phyloP scores from a whole-genome alignment of 768 basidiomycete species.

The Tylopilus rubrobrunneus region DNA sequence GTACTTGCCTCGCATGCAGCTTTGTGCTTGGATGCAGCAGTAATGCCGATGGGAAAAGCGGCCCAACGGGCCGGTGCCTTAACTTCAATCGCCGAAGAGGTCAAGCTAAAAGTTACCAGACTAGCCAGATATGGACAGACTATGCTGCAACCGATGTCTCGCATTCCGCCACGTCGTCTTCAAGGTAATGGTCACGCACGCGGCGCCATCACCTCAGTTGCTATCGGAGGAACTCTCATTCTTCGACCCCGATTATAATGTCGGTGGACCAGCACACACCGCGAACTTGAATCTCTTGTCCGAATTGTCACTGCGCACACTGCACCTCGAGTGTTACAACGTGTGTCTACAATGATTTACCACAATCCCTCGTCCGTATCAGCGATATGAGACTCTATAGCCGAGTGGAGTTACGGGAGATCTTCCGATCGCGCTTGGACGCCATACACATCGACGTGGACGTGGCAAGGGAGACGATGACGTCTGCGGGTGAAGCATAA shows the following conservation, averaged over 20 bases:
- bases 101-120: no score
- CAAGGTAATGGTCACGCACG: no score
- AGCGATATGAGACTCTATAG: constrained; percentile 10
- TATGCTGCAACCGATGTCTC: no score
- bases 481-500: background rate
- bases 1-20: no score
- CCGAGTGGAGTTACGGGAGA: constrained; percentile 7
- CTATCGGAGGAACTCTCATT: background rate
- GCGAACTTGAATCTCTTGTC: background rate
- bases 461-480: background rate
- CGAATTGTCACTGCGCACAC: background rate
- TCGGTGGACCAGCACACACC: background rate
- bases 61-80: no score
- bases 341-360: no score
- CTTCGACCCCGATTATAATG: no score
- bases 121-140: no score
- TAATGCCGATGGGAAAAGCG: no score
- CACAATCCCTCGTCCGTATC: constrained; percentile 13
- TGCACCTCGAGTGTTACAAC: constrained; percentile 6
- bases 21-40: no score
- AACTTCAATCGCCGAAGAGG: no score
- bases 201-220: background rate
- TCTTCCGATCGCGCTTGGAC: background rate
- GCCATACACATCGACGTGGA: background rate
- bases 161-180: no score